phyloP scores from a whole-genome alignment of 1,284 basidiomycete species.

The Binderoboletus segoi region DNA sequence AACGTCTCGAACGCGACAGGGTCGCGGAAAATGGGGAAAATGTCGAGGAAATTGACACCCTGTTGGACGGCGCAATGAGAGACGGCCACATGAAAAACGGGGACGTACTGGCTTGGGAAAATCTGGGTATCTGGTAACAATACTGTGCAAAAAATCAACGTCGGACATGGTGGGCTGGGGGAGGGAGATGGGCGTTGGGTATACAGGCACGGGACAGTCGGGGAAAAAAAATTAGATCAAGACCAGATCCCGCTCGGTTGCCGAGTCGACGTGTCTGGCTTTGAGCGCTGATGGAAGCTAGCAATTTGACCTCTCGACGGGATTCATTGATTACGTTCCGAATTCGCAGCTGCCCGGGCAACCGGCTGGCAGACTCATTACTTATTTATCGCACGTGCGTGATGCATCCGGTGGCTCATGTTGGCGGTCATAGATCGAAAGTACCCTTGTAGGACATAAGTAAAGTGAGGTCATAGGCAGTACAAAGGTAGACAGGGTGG shows the following conservation, averaged over 20 bases:
- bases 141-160: conserved; percentile 69
- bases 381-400: neutral
- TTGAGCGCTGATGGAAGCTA: conserved; percentile 6
- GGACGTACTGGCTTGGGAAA: conserved; percentile 83
- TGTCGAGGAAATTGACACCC: conserved; percentile 86
- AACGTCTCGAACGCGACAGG: conserved; percentile 88
- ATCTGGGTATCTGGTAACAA: conserved; percentile 72
- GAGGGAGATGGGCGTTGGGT: conserved; percentile 4
- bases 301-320: conserved; percentile 7
- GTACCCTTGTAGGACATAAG: conserved; percentile 45
- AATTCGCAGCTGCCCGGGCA: neutral
- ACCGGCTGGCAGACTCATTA: neutral
- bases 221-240: conserved; percentile 5
- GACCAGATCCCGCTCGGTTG: neutral
- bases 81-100: neutral
- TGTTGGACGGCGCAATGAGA: conserved; percentile 30
- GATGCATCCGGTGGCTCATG: neutral
- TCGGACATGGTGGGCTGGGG: conserved; percentile 61
- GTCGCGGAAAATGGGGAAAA: conserved; percentile 87
- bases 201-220: neutral
- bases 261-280: conserved; percentile 5
- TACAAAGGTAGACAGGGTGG: conserved; percentile 42
- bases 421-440: conserved; percentile 43
- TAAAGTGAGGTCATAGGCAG: conserved; percentile 39
- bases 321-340: neutral